Evolutionary conservation across 495 filamentous ascomycete species (phyloP), one percentile per base, ranked within the genome.

Genomic region (Diplogelasinospora grovesii): DNA sequence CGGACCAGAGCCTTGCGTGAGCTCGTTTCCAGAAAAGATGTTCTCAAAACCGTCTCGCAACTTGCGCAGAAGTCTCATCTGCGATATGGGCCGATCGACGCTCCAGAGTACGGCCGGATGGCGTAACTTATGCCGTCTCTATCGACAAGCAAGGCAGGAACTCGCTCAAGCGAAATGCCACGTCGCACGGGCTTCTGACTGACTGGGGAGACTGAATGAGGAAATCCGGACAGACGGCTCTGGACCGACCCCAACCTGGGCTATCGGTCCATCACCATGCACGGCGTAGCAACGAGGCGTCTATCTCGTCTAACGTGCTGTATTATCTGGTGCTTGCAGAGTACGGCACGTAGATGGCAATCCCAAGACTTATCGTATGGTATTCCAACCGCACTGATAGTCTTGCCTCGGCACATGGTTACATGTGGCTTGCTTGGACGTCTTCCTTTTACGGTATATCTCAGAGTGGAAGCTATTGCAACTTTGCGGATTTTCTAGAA

Each of bases 171-270:
- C 11, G 34, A 22, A 11, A 24, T 37, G 34, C 34, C 34, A 37
- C 34, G 34, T 24, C 34, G 34, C 34, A 37, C 34, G 25, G 2
- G 5, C 20, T 15, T 18, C 14, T 33, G 13, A 9, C 33, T 22
- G 29, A 18, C 14, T 4, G 14, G 21, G 33, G 14, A 29, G 31
- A 22, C 45, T 42, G 27, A 23, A 48, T 43, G 22, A 34, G 39
- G 45, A 43, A 48, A 43, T 35, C 45, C 45, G 45, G 39, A 38
- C 34, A 15, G 15, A 5, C 13, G 25, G 13, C 13, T 27, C 9
- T 27, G 9, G 25, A 27, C 25, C 5, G 25, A 13, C 25, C 13
- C 25, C 13, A 13, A 13, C 25, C 25, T 9, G 13, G 25, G 25
- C 25, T 27, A 27, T 27, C 25, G 25, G 25, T 13, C 29, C 8